These are phyloP conservation scores for Erysimum cheiranthoides DNA, from an alignment of 345 rosid species.

Conservation along the genomic window DNA sequence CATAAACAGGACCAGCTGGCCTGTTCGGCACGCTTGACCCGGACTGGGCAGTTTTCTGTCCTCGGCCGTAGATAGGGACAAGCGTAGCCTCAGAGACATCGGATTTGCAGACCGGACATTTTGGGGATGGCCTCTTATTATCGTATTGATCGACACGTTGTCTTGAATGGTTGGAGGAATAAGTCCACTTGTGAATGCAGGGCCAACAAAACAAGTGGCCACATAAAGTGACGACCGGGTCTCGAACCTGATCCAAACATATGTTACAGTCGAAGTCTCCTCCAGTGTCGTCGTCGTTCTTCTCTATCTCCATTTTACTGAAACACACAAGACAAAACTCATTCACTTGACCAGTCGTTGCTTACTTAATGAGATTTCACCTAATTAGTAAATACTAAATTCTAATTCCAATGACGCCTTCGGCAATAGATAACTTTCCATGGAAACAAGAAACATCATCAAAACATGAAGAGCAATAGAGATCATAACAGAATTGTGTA, in stretches of 20 bases:
- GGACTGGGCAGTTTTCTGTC: constrained; percentile 47
- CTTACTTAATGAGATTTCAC: constrained; percentile 18
- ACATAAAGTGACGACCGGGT: constrained; percentile 92
- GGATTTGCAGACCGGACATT: constrained; percentile 94
- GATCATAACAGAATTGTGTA: constrained; percentile 1
- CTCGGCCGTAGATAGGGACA: constrained; percentile 95
- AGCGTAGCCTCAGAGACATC: constrained; percentile 71
- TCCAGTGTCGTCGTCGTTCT: constrained; percentile 14
- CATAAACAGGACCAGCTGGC: constrained; percentile 59
- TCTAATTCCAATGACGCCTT: background rate
- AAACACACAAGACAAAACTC: constrained; percentile 15
- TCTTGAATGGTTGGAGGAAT: constrained; percentile 59
- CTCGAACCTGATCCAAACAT: constrained; percentile 77
- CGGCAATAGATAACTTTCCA: background rate
- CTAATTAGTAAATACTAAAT: constrained; percentile 25
- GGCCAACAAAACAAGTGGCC: constrained; percentile 99
- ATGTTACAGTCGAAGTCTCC: constrained; percentile 92
- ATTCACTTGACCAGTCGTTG: constrained; percentile 30
- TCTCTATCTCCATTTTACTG: constrained; percentile 44
- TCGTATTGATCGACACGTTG: constrained; percentile 30
- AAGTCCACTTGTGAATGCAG: constrained; percentile 90
- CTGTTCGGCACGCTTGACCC: constrained; percentile 69
- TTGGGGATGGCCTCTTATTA: constrained; percentile 27
- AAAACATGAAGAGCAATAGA: background rate
- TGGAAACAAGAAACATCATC: constrained; percentile 8